Evolutionary conservation across 768 basidiomycete genomes (phyloP), one percentile per base, ranked within the genome.

Genomic region (Psilocybe cyanescens): DNA sequence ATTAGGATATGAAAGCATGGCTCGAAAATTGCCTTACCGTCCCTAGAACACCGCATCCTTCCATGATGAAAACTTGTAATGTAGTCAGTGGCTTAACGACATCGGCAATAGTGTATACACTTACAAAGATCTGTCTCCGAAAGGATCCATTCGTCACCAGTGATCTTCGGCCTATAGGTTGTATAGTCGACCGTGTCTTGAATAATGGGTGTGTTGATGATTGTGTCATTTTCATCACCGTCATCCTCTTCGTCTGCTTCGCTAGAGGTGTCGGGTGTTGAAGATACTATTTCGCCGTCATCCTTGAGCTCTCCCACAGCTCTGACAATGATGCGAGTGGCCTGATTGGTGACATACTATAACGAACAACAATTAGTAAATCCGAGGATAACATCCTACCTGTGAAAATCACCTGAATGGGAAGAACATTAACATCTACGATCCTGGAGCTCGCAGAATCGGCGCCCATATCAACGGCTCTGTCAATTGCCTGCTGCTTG

Each of bases 11-110:
- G 31, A 55, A 11, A 7, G 41, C 11, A 8, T 59, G 28, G 24
- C 24, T 24, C 0, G 51, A 31, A 19, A 45, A 4, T 9, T 49
- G 16, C 16, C 60, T 8, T 60, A 74, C 76, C 16, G 81, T 83
- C 0, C 87, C 88, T 1, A 89, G 75, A 44, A 89, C 76, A 44
- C 84, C 85, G 55, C 86, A 87, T 31, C 88, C 88, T 56, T 85
- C 83, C 28, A 85, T 80, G 49, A 89, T 83, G 76, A 84, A 89
- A 57, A 85, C 83, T 77, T 58, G 2, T 24, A 24, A 24, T 24
- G 24, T 24, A 0, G 24, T 0, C 24, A 24, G 24, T 24, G 24
- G 0, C 24, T 24, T 0, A 24, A 24, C 24, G 24, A 0, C 24
- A 24, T 24, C 24, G 24, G 24, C 24, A 24, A 24, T 24, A 24